These are phyloP conservation scores for Saccharum hybrid DNA, from an alignment of 202 grass and related monocot species.

Conservation along the genomic window DNA sequence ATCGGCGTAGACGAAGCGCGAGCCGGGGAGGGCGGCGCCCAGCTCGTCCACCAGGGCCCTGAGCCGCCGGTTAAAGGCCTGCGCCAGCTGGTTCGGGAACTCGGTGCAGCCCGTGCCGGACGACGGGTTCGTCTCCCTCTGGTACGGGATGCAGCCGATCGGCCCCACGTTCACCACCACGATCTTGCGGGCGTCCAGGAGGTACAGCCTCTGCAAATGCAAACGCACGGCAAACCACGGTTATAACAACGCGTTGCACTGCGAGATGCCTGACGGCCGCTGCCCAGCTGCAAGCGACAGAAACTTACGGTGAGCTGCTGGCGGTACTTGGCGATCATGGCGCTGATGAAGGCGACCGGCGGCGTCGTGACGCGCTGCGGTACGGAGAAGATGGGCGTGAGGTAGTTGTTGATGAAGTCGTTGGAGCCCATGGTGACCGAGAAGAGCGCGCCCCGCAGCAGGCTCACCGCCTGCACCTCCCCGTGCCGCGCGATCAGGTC, in stretches of 20 bases:
- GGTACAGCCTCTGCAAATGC: constrained; percentile 73
- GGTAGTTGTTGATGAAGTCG: constrained; percentile 96
- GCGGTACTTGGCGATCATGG: constrained; percentile 64
- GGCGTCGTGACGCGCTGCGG: constrained; percentile 57
- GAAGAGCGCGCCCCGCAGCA: constrained; percentile 67
- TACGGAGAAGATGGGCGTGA: constrained; percentile 59
- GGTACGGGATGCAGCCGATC: constrained; percentile 85
- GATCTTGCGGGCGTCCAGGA: constrained; percentile 75
- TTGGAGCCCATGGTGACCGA: constrained; percentile 76
- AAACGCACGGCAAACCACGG: neutral
- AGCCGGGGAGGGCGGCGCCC: constrained; percentile 54
- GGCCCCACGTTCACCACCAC: constrained; percentile 79
- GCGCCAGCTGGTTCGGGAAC: constrained; percentile 70
- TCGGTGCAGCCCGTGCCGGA: constrained; percentile 50
- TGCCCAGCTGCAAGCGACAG: neutral
- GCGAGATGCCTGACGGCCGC: neutral
- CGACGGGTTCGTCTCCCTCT: constrained; percentile 63
- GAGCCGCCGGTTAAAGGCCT: constrained; percentile 67
- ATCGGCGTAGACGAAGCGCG: constrained; percentile 74
- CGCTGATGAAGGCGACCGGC: constrained; percentile 55
- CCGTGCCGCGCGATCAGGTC: constrained; percentile 66
- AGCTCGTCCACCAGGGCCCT: constrained; percentile 58
- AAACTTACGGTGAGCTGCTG: constrained; percentile 66
- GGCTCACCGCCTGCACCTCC: constrained; percentile 48
- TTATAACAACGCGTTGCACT: too few species aligned